Conservation (phyloP, 1,284 basidiomycete species). For the Naganishia sp. region DNA sequence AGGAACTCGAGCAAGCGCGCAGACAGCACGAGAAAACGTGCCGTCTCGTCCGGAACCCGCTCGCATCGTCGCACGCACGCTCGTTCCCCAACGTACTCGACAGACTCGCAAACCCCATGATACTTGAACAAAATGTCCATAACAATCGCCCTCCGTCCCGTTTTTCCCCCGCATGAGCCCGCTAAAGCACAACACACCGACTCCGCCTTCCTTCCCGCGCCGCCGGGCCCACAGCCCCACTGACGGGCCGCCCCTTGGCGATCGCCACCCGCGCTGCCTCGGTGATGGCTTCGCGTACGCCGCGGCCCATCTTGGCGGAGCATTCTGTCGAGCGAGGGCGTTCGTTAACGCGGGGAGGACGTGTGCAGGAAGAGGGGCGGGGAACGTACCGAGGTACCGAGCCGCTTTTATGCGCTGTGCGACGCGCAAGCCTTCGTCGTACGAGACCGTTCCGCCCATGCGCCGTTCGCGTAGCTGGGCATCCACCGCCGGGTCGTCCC, state of each 20-base stretch:
- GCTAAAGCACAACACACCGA: constrained; percentile 10
- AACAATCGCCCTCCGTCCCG: too few species aligned
- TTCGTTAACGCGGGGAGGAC: not conserved
- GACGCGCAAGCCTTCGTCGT: constrained; percentile 83
- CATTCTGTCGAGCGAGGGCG: constrained; percentile 66
- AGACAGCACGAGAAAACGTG: too few species aligned
- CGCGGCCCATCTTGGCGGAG: constrained; percentile 92
- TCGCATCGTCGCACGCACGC: too few species aligned
- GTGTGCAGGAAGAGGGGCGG: not conserved
- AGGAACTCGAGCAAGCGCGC: too few species aligned
- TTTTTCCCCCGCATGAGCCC: too few species aligned
- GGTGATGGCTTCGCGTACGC: constrained; percentile 86
- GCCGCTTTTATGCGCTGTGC: constrained; percentile 88
- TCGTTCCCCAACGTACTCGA: too few species aligned
- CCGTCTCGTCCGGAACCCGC: too few species aligned
- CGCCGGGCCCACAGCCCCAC: not conserved
- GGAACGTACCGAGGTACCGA: constrained; percentile 76
- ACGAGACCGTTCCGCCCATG: constrained; percentile 68
- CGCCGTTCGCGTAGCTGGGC: constrained; percentile 62
- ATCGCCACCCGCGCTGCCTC: constrained; percentile 79
- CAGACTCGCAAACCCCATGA: too few species aligned
- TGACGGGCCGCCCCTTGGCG: constrained; percentile 20
- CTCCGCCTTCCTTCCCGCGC: not conserved
- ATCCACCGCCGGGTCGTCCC: constrained; percentile 70
- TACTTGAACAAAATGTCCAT: too few species aligned